These are phyloP conservation scores for Syzygium grande DNA, from an alignment of 345 rosid species.

Conservation along the genomic window DNA sequence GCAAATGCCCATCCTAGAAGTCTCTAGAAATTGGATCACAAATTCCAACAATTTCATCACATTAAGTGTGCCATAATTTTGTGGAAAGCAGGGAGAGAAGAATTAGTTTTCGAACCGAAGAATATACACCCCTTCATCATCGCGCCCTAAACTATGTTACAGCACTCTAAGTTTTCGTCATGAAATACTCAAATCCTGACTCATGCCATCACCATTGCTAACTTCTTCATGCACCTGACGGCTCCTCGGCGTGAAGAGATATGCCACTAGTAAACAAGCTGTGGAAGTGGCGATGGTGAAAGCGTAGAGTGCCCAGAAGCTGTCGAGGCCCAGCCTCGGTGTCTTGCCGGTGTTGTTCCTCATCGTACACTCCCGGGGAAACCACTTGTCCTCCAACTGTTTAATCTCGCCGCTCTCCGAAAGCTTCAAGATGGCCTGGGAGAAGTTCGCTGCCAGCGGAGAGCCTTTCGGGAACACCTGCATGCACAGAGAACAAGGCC, in stretches of 20 bases:
- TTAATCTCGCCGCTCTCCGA: slow-evolving; percentile 24
- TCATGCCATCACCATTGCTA: not conserved
- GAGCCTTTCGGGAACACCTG: slow-evolving; percentile 47
- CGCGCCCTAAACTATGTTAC: not conserved
- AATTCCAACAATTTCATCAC: not conserved
- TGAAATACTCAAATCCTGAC: not conserved
- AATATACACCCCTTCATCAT: not conserved
- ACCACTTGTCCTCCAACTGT: slow-evolving; percentile 19
- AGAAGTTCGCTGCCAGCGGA: slow-evolving; percentile 29
- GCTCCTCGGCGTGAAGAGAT: not conserved
- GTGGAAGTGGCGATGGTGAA: slow-evolving; percentile 25
- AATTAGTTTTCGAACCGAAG: not conserved
- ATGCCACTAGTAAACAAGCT: slow-evolving; percentile 14
- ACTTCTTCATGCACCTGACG: not conserved
- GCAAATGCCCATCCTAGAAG: too few relatives aligned
- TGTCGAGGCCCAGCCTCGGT: slow-evolving; percentile 19
- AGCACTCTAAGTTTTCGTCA: not conserved
- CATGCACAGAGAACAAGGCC: not conserved
- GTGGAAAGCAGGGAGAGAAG: not conserved
- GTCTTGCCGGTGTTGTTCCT: not conserved
- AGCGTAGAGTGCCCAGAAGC: slow-evolving; percentile 36
- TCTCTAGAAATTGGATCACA: too few relatives aligned
- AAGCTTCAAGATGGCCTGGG: slow-evolving; percentile 26
- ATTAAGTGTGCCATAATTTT: not conserved
- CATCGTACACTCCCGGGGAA: slow-evolving; percentile 12